Evolutionary conservation across 306 rosid species (phyloP).

Genomic region (Acacia confusa): DNA sequence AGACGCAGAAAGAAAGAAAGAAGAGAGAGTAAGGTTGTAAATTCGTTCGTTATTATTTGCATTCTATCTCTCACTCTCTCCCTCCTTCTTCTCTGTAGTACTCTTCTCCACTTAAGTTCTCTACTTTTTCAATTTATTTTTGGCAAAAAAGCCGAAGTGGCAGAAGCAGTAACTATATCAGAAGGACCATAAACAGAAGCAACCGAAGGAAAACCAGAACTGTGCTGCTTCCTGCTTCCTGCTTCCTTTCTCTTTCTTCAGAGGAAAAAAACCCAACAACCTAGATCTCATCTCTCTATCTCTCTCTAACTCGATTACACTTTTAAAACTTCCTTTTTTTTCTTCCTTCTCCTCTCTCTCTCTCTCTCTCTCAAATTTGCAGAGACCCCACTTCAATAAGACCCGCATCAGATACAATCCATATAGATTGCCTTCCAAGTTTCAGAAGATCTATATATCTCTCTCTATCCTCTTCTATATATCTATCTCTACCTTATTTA

Average conservation of each 20-base stretch:
- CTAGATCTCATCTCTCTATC: constrained; percentile 18
- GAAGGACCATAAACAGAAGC: constrained; percentile 21
- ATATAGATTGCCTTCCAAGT: constrained; percentile 34
- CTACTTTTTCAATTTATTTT: constrained; percentile 22
- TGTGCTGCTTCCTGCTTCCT: background rate
- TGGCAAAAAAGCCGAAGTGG: constrained; percentile 58
- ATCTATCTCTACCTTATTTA: background rate
- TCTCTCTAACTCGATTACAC: background rate
- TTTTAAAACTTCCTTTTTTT: background rate
- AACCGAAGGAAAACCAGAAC: background rate
- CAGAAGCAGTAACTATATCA: constrained; percentile 48
- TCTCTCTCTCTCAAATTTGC: constrained; percentile 45
- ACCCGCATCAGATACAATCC: constrained; percentile 49
- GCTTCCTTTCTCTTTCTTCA: background rate
- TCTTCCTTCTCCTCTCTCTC: background rate
- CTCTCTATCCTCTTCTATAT: background rate
- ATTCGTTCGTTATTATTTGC: constrained; percentile 33
- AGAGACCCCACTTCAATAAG: constrained; percentile 60
- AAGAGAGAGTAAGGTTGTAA: constrained; percentile 46
- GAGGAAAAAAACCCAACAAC: background rate
- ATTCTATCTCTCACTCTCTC: background rate
- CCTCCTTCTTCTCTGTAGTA: background rate
- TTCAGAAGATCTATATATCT: constrained; percentile 9
- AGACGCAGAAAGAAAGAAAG: background rate
- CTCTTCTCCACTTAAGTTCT: constrained; percentile 21